phyloP scores from a whole-genome alignment of 176 grass and related monocot species.

The Bonia amplexicaulis region DNA sequence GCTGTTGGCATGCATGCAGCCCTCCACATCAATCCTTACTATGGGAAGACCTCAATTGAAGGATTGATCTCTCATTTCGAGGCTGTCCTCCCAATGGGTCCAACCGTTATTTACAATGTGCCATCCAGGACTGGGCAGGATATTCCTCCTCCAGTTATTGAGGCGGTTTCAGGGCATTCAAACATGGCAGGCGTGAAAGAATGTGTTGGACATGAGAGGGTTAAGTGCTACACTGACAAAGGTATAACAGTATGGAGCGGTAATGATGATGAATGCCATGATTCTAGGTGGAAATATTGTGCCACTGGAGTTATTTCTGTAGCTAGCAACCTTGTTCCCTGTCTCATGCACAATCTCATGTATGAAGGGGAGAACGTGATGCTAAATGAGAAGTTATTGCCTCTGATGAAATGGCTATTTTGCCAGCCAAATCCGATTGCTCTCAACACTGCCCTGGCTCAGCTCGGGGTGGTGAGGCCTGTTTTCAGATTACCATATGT shows the following conservation, averaged over 20 bases:
- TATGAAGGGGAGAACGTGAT: conserved; percentile 49
- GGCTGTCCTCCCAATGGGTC: conserved; percentile 74
- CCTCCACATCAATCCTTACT: conserved; percentile 96
- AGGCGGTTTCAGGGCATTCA: conserved; percentile 37
- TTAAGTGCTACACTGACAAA: conserved; percentile 64
- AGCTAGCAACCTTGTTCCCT: conserved; percentile 75
- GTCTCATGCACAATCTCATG: conserved; percentile 63
- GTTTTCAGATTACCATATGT: conserved; percentile 78
- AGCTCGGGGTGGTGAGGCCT: conserved; percentile 61
- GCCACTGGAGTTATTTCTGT: conserved; percentile 80
- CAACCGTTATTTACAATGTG: conserved; percentile 83
- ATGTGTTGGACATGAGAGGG: conserved; percentile 67
- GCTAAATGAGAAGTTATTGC: conserved; percentile 55
- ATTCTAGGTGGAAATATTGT: conserved; percentile 67
- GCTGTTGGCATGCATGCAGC: conserved; percentile 91
- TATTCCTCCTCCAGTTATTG: conserved; percentile 65
- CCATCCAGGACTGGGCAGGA: conserved; percentile 75
- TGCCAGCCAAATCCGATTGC: conserved; percentile 76
- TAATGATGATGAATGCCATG: conserved; percentile 66
- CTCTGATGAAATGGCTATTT: conserved; percentile 77
- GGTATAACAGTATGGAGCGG: conserved; percentile 77
- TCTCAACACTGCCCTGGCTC: conserved; percentile 78
- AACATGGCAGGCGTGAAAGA: conserved; percentile 89
- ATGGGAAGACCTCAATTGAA: conserved; percentile 78
- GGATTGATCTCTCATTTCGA: conserved; percentile 74